Conservation (phyloP, 2,329 filamentous ascomycete species). For the Blastomyces parvus region DNA sequence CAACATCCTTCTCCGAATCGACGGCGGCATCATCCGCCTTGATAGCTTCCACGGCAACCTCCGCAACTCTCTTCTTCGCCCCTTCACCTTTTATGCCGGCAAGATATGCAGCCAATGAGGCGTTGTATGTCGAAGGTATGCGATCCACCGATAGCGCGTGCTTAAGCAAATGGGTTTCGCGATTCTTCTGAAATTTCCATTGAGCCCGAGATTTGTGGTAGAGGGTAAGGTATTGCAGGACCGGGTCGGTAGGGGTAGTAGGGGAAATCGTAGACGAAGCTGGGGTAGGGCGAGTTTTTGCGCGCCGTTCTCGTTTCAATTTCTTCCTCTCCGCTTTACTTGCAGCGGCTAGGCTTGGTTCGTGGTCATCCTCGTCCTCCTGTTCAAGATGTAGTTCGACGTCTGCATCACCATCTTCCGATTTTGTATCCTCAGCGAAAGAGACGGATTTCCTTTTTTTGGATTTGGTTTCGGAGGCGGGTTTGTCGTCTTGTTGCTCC, state of each 20-base stretch:
- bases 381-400: not conserved
- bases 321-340: conserved; percentile 17
- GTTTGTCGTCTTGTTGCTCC: not conserved
- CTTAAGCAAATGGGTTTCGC: conserved; percentile 76
- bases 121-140: conserved; percentile 60
- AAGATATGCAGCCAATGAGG: conserved; percentile 66
- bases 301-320: conserved; percentile 12
- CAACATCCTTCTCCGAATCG: conserved; percentile 16
- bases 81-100: conserved; percentile 66
- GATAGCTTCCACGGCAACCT: conserved; percentile 55
- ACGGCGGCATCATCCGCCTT: conserved; percentile 27
- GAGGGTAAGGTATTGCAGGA: conserved; percentile 65
- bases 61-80: conserved; percentile 54
- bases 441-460: conserved; percentile 49
- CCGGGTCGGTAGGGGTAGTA: conserved; percentile 35
- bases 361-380: conserved; percentile 18
- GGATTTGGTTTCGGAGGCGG: conserved; percentile 12
- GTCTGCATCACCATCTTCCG: conserved; percentile 39
- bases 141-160: conserved; percentile 64
- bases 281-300: conserved; percentile 8
- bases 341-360: conserved; percentile 11
- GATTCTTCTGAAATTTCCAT: conserved; percentile 97
- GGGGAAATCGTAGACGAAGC: not conserved
- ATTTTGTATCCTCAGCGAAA: conserved; percentile 56
- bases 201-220: conserved; percentile 60